Percentiles rank a stretch among this genome's conserved stretches.
phyloP scores from a whole-genome alignment of 2,329 filamentous ascomycete species.

The Neonectria magnoliae region DNA sequence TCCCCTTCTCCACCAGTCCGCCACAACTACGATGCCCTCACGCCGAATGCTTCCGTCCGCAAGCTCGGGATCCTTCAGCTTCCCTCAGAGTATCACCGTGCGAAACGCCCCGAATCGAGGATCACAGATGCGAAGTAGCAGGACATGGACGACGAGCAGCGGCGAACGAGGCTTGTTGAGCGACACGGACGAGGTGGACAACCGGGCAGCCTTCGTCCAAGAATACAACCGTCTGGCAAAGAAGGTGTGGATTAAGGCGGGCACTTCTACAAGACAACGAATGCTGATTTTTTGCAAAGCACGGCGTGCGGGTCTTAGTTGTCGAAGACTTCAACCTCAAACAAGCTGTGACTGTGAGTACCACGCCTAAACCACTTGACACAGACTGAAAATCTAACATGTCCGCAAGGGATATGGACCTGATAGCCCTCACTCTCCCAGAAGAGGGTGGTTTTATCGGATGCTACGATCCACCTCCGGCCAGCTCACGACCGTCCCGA shows the following conservation, averaged over 20 bases:
- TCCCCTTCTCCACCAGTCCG: constrained; percentile 29
- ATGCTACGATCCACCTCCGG: constrained; percentile 46
- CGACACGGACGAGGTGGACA: constrained; percentile 61
- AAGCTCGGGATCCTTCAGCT: constrained; percentile 41
- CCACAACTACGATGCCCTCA: constrained; percentile 21
- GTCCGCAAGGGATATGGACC: constrained; percentile 31
- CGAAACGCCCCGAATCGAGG: constrained; percentile 36
- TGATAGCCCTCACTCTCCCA: constrained; percentile 42
- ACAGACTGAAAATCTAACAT: constrained; percentile 17
- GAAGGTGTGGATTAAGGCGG: constrained; percentile 54
- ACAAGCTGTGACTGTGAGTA: constrained; percentile 50
- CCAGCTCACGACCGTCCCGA: constrained; percentile 20
- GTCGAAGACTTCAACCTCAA: constrained; percentile 49
- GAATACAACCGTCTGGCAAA: constrained; percentile 71
- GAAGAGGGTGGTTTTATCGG: constrained; percentile 51
- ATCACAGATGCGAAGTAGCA: constrained; percentile 54
- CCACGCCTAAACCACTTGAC: not conserved
- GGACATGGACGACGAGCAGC: constrained; percentile 68
- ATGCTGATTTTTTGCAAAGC: constrained; percentile 48
- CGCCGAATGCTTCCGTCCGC: constrained; percentile 36
- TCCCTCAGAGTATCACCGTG: constrained; percentile 40
- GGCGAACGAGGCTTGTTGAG: constrained; percentile 58
- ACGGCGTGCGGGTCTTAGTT: constrained; percentile 59
- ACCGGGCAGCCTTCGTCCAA: constrained; percentile 59
- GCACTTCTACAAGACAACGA: not conserved